These are phyloP conservation scores for Penicillium daleae DNA, from an alignment of 495 filamentous ascomycete genomes.

Conservation along the genomic window DNA sequence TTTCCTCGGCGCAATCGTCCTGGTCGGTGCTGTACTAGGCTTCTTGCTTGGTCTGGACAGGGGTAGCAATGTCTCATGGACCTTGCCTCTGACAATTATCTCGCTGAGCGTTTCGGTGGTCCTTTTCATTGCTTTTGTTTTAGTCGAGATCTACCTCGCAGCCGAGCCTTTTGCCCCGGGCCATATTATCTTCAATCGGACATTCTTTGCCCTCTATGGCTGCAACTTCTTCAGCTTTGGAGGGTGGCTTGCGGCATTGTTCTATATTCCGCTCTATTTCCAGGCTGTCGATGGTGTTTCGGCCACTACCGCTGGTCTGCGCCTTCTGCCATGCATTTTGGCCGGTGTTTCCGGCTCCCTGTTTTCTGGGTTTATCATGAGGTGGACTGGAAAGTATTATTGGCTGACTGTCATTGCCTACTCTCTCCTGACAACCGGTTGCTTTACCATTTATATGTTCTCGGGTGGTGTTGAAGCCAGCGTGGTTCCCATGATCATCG, in stretches of 20 bases:
- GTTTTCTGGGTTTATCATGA: constrained; percentile 71
- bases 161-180: constrained; percentile 78
- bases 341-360: constrained; percentile 69
- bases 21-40: constrained; percentile 71
- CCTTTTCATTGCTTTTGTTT: constrained; percentile 68
- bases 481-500: constrained; percentile 55
- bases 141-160: constrained; percentile 74
- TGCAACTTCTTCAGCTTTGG: constrained; percentile 79
- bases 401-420: constrained; percentile 70
- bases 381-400: constrained; percentile 77
- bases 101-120: constrained; percentile 60
- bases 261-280: constrained; percentile 80
- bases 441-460: constrained; percentile 60
- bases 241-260: constrained; percentile 65
- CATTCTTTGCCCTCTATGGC: constrained; percentile 68
- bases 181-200: constrained; percentile 74
- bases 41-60: constrained; percentile 78
- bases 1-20: constrained; percentile 73
- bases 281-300: constrained; percentile 72
- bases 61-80: constrained; percentile 77
- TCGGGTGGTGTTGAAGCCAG: constrained; percentile 55
- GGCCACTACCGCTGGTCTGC: constrained; percentile 66
- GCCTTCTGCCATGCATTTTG: constrained; percentile 69
- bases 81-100: constrained; percentile 58
- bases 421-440: constrained; percentile 52